Base-by-base conservation (phyloP, 2,329 filamentous ascomycete species). In the Sporothrix brasiliensis region DNA sequence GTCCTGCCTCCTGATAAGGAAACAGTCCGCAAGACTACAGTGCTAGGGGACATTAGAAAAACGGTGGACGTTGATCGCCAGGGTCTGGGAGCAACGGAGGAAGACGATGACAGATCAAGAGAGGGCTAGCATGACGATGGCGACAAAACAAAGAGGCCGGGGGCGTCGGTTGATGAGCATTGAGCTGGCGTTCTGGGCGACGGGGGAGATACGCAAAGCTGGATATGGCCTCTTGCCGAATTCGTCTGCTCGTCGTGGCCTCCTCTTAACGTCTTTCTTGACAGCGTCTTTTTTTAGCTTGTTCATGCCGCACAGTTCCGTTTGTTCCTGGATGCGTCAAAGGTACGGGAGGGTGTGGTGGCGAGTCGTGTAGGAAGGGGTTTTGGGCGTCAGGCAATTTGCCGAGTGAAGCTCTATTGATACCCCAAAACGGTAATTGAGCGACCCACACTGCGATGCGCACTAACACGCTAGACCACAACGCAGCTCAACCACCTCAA, bases 391-490 rank as follows among this genome's bases (percentile, higher is more conserved):
- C 44, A n/a, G 61, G 61, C 34, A 34, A 56, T 53, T 69, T 69
- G 47, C n/a, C 41, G 53, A 19, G 52, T 69, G 73, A 72, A 60
- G 73, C 58, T 71, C 71, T 74, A 74, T 74, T 74, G 63, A 74
- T 2, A 74, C 71, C 74, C 74, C 41, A 70, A 74, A 70, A 11
- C 44, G 73, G 73, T 60, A 73, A 73, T 69, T 65, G 41, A 21
- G 54, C 54, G 54, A 24, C 56, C 54, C 67, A 53, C 54, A 34
- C n/a, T 10, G 19, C 30, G 58, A 63, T 44, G 56, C 30, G 49
- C 41, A 47, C 54, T 47, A 61, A 52, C 47, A 63, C 41, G 27
- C 27, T 4, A 5, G 16, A 13, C 47, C 47, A 65, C 21, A 21
- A 49, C 4, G 6, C 4, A 50, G 14, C 24, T 41, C 34, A 44